Evolutionary conservation across 2,329 filamentous ascomycete genomes (phyloP).

Genomic region (Pleoardoris graminearum): DNA sequence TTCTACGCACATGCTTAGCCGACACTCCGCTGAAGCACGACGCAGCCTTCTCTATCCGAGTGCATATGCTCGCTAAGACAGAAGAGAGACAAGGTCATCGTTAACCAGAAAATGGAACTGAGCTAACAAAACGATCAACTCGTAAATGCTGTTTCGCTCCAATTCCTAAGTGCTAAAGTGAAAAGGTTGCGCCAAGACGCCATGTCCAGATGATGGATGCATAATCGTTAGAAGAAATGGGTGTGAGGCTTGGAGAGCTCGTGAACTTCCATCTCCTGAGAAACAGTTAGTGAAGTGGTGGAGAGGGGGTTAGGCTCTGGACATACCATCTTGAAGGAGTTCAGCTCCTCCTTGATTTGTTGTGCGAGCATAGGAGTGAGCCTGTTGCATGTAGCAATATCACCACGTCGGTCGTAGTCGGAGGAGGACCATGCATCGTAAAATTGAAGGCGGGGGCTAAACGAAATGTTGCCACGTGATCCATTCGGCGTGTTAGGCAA

Average conservation of each 20-base stretch:
- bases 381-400: slow-evolving; percentile 96
- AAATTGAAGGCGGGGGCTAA: slow-evolving; percentile 92
- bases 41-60: slow-evolving; percentile 38
- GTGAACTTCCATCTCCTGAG: slow-evolving; percentile 98
- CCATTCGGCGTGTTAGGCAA: slow-evolving; percentile 77
- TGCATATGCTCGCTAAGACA: slow-evolving; percentile 48
- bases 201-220: slow-evolving; percentile 47
- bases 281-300: slow-evolving; percentile 46
- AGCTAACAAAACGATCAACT: slow-evolving; percentile 40
- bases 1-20: slow-evolving; percentile 24
- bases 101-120: slow-evolving; percentile 48
- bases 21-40: slow-evolving; percentile 17
- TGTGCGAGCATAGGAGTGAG: slow-evolving; percentile 95
- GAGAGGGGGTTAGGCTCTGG: not conserved
- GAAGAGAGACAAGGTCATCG: slow-evolving; percentile 45
- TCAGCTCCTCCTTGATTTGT: slow-evolving; percentile 99
- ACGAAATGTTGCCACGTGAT: slow-evolving; percentile 65
- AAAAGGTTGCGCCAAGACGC: slow-evolving; percentile 48
- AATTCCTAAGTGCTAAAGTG: slow-evolving; percentile 40
- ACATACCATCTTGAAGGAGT: slow-evolving; percentile 97
- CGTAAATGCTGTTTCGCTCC: slow-evolving; percentile 46
- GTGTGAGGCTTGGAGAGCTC: slow-evolving; percentile 99
- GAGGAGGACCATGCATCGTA: slow-evolving; percentile 95
- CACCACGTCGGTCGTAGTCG: slow-evolving; percentile 94
- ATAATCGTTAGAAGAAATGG: slow-evolving; percentile 87